phyloP scores from a whole-genome alignment of 2,329 filamentous ascomycete genomes.

The Podosphaera fusca region DNA sequence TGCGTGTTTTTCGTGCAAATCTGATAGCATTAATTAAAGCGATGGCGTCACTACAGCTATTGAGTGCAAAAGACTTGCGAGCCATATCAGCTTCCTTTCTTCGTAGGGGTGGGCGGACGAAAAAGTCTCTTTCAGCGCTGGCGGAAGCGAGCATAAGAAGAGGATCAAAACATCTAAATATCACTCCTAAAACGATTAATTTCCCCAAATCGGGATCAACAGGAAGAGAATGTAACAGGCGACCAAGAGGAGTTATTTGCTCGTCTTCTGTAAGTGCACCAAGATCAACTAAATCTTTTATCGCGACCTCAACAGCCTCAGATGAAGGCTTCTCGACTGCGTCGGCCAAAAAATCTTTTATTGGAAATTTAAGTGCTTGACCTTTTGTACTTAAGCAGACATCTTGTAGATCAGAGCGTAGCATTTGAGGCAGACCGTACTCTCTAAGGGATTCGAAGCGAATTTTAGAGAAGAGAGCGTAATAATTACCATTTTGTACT shows the following conservation, averaged over 20 bases:
- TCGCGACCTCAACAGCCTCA: constrained; percentile 59
- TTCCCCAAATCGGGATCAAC: constrained; percentile 78
- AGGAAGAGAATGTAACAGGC: constrained; percentile 73
- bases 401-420: constrained; percentile 74
- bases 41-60: background rate
- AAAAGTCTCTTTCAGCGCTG: constrained; percentile 62
- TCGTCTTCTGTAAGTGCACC: constrained; percentile 65
- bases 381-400: constrained; percentile 81
- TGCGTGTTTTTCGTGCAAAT: constrained; percentile 12
- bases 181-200: constrained; percentile 77
- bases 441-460: constrained; percentile 60
- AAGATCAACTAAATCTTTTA: constrained; percentile 58
- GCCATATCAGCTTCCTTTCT: constrained; percentile 32
- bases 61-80: background rate
- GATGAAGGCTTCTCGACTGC: constrained; percentile 71
- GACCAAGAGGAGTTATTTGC: constrained; percentile 60
- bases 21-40: background rate
- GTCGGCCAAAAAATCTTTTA: constrained; percentile 54
- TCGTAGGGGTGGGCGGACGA: constrained; percentile 54
- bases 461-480: constrained; percentile 81
- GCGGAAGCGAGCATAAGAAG: constrained; percentile 73
- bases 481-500: constrained; percentile 73
- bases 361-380: constrained; percentile 55
- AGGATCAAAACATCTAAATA: constrained; percentile 75
- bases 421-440: constrained; percentile 67